Conservation (phyloP, 2,329 filamentous ascomycete genomes). For the Alternaria postmessia region DNA sequence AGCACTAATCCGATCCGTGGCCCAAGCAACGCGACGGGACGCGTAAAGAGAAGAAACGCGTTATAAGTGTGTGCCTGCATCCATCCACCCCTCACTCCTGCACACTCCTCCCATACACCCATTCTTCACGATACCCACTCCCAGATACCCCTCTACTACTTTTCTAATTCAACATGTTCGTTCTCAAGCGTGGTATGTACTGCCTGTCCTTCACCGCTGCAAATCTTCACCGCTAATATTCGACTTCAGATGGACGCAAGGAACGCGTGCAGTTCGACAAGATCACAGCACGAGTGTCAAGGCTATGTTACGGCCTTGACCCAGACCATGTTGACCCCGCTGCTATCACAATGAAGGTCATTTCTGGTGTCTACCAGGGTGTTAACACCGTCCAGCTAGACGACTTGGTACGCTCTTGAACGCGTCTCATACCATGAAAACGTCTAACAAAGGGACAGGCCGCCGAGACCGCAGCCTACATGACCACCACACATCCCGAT, state of each 20-base stretch:
- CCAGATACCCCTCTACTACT: slow-evolving; percentile 32
- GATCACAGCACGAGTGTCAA: slow-evolving; percentile 97
- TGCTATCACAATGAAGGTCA: slow-evolving; percentile 98
- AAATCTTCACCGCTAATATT: slow-evolving; percentile 38
- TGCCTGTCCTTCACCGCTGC: slow-evolving; percentile 24
- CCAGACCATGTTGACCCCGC: slow-evolving; percentile 95
- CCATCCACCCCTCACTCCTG: slow-evolving; percentile 30
- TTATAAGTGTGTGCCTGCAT: slow-evolving; percentile 38
- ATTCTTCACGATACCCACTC: slow-evolving; percentile 37
- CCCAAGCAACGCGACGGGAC: slow-evolving; percentile 31
- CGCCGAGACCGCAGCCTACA: slow-evolving; percentile 98
- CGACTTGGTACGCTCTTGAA: slow-evolving; percentile 76
- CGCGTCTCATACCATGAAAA: slow-evolving; percentile 15
- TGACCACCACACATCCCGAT: slow-evolving; percentile 99
- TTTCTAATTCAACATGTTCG: slow-evolving; percentile 50
- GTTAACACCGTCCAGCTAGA: slow-evolving; percentile 97
- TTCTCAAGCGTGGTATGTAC: slow-evolving; percentile 54
- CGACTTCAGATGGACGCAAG: slow-evolving; percentile 86
- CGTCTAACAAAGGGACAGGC: slow-evolving; percentile 65
- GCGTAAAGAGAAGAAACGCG: slow-evolving; percentile 28
- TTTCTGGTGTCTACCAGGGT: slow-evolving; percentile 98
- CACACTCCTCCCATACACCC: slow-evolving; percentile 29
- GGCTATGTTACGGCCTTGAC: slow-evolving; percentile 97
- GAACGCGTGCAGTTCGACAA: slow-evolving; percentile 99
- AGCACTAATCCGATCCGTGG: slow-evolving; percentile 23